phyloP scores from a whole-genome alignment of 192 early-diverging fungal genomes.

The Backusella sp. region DNA sequence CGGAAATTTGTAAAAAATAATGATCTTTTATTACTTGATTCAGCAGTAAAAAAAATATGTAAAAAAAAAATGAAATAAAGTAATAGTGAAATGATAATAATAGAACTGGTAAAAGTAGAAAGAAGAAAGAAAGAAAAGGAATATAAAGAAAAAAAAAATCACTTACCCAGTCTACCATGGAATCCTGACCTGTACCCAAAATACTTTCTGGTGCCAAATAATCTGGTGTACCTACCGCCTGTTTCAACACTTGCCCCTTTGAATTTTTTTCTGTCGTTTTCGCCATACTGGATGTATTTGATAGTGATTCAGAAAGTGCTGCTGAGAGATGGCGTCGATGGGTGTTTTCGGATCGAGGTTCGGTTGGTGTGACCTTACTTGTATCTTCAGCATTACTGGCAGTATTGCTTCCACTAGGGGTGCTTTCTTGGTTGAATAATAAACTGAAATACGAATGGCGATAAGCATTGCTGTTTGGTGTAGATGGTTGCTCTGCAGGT shows the following conservation, averaged over 20 bases:
- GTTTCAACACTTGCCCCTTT: background rate
- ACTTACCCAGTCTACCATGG: slow-evolving; percentile 87
- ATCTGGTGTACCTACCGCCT: slow-evolving; percentile 78
- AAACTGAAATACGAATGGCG: slow-evolving; percentile 39
- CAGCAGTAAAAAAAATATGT: background rate
- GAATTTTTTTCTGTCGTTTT: background rate
- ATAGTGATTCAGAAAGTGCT: slow-evolving; percentile 7
- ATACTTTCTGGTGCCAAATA: slow-evolving; percentile 89
- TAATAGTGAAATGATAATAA: background rate
- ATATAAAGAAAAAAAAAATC: background rate
- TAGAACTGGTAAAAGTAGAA: background rate
- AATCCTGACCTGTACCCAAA: slow-evolving; percentile 81
- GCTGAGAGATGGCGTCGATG: slow-evolving; percentile 8
- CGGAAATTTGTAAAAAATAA: background rate
- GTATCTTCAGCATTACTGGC: slow-evolving; percentile 12
- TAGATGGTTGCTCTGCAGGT: slow-evolving; percentile 1
- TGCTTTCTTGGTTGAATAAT: slow-evolving; percentile 39
- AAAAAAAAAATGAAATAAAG: background rate
- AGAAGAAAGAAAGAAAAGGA: background rate
- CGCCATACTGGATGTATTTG: background rate
- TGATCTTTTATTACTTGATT: slow-evolving; percentile 5
- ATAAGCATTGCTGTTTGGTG: slow-evolving; percentile 22
- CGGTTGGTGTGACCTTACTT: background rate
- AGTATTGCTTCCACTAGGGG: slow-evolving; percentile 31
- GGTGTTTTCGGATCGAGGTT: background rate